These are phyloP conservation scores for Lycium ferocissimum DNA, from an alignment of 257 asterid genomes.

Conservation along the genomic window DNA sequence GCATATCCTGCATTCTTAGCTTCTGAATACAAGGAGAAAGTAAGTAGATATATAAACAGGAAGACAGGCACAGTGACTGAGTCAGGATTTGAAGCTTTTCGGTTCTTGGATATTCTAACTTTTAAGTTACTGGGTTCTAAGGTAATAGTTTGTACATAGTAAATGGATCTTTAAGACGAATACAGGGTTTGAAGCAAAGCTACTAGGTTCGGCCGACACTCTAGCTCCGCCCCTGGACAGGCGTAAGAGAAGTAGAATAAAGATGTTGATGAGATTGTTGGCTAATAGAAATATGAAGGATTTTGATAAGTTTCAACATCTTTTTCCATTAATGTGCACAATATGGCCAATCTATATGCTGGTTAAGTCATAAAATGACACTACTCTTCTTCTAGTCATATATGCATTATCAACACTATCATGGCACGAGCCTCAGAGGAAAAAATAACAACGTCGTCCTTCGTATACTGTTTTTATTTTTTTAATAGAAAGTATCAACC, in stretches of 20 bases:
- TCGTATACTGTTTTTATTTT: not conserved
- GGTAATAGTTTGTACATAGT: no score
- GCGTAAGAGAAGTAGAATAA: no score
- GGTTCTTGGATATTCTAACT: no score
- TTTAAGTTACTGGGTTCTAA: no score
- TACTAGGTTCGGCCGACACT: no score
- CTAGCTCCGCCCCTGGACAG: no score
- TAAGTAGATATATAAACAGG: not conserved
- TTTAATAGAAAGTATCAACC: not conserved
- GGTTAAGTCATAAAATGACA: not conserved
- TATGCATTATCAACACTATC: not conserved
- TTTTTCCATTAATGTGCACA: not conserved
- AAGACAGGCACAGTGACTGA: no score
- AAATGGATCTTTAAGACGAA: no score
- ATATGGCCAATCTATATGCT: not conserved
- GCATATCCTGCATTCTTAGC: not conserved
- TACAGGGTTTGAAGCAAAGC: no score
- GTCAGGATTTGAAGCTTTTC: no score
- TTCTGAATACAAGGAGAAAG: not conserved
- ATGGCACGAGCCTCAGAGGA: not conserved
- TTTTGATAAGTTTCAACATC: not conserved
- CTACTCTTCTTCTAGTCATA: not conserved
- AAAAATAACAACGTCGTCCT: not conserved
- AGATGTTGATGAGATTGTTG: no score
- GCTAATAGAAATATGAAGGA: no score